Conservation (phyloP, 2,329 filamentous ascomycete genomes). For the Byssochlamys sp. region DNA sequence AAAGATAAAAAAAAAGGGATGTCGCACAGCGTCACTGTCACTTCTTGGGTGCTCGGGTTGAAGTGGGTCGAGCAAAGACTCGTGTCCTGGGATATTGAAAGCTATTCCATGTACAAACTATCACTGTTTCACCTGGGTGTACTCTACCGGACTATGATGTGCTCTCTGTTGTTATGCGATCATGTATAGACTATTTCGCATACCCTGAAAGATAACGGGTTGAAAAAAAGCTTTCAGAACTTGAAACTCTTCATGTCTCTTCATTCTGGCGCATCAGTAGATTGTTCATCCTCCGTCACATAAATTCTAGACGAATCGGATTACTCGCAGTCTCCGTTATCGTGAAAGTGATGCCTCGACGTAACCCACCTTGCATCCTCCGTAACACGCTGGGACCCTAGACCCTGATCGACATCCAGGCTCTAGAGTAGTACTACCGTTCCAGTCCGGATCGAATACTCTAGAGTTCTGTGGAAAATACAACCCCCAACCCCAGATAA, state of each 20-base stretch:
- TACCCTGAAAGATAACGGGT: not conserved
- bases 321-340: not conserved
- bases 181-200: not conserved
- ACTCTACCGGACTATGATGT: not conserved
- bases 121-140: not conserved
- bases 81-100: not conserved
- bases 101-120: not conserved
- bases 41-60: not conserved
- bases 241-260: not conserved
- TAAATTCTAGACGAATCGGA: not conserved
- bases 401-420: not conserved
- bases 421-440: not conserved
- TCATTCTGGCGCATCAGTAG: not conserved
- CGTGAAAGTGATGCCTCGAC: not conserved
- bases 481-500: too few relatives aligned
- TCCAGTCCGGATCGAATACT: not conserved
- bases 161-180: not conserved
- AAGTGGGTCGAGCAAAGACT: slow-evolving; percentile 10
- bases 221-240: not conserved
- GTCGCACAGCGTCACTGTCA: not conserved
- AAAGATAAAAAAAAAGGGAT: not conserved
- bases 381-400: not conserved
- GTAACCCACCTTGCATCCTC: not conserved
- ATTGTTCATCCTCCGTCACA: not conserved
- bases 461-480: too few relatives aligned